These are phyloP conservation scores for Fomitopsis serialis DNA, from an alignment of 768 basidiomycete species.

Conservation along the genomic window DNA sequence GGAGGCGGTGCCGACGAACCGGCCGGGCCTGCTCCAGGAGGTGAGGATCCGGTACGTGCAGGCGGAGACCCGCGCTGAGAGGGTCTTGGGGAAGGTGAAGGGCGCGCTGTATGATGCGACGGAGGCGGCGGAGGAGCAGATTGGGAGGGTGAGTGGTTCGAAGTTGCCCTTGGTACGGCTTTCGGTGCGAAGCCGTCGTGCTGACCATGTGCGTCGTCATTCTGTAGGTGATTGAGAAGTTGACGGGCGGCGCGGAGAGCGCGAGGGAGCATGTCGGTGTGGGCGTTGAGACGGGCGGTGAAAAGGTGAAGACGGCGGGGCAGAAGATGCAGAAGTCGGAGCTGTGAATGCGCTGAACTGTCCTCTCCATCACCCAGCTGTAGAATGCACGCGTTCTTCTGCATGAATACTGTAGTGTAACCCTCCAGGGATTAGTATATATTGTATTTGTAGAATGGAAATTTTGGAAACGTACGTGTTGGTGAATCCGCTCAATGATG, in stretches of 20 bases:
- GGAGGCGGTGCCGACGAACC: constrained; percentile 51
- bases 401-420: no score
- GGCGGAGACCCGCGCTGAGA: constrained; percentile 49
- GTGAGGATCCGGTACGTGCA: constrained; percentile 78
- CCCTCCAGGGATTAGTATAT: no score
- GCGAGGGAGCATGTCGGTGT: constrained; percentile 25
- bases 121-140: constrained; percentile 70
- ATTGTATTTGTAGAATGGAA: no score
- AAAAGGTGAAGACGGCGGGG: constrained; percentile 19
- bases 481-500: no score
- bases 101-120: constrained; percentile 65
- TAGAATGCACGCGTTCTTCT: no score
- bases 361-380: no score
- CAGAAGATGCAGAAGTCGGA: constrained; percentile 12
- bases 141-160: constrained; percentile 35
- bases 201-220: no score
- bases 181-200: no score
- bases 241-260: constrained; percentile 36
- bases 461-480: no score
- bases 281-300: constrained; percentile 20
- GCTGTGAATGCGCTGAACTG: constrained; percentile 1
- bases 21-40: constrained; percentile 84
- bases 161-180: no score
- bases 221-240: constrained; percentile 28
- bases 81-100: constrained; percentile 53